Evolutionary conservation across 306 rosid species (phyloP), one percentile per base, ranked within the genome.

Genomic region (Prunus dulcis): DNA sequence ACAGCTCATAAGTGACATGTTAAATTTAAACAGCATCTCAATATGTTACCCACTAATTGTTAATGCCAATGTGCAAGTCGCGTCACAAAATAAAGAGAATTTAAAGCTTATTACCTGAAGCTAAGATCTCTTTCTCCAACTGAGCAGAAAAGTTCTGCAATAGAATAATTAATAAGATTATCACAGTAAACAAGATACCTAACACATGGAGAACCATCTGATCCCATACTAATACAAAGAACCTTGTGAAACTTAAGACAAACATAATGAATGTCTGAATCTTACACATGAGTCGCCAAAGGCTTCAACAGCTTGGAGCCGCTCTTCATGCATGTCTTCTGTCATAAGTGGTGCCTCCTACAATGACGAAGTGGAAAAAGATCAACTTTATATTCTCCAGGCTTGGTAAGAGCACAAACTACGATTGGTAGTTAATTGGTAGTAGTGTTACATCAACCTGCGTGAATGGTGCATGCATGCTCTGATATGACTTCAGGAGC

Each of bases 311-410:
- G 97, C 97, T 79, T 89, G 90, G 73, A 95, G 96, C 76, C 97
- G 89, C 81, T 95, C 98, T 85, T 95, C 98, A 77, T 95, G 98
- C 97, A 95, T 95, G 92, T 95, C 98, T 85, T 95, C 98, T 52
- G 98, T 95, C 98, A 92, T 89, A 43, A 95, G 95, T 64, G 98
- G 98, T 82, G 93, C 57, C 63, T 89, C 93, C 98, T 95, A 82
- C 63, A 67, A 69, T 61, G 69, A 85, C 64, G 57, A 80, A 55
- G 55, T 68, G 69, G 71, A 49, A 82, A 61, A 53, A 25, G 17
- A 5, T 79, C 74, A 47, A 69, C 53, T 55, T 69, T 69, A 73
- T 63, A 76, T 55, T 73, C 78, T 75, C 75, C 67, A 71, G 74
- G 22, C 52, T 41, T 74, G 76, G 62, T 34, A 63, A 61, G 78